Conservation (phyloP, 805 yeast species). For the Allodekkera sacchari region DNA sequence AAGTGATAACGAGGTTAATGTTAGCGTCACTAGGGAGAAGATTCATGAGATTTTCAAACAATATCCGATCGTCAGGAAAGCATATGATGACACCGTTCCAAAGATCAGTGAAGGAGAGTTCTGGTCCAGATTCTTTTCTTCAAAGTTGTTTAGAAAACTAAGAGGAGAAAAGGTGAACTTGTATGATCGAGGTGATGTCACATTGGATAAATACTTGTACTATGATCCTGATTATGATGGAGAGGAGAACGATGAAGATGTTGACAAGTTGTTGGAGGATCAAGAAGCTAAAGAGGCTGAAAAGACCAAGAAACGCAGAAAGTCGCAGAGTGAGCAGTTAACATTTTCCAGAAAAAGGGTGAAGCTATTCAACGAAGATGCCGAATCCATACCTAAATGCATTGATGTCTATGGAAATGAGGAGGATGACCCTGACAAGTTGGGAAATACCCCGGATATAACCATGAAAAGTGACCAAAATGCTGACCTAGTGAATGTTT, state of each 20-base stretch:
- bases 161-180: constrained; percentile 79
- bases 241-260: constrained; percentile 29
- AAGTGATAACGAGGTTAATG: constrained; percentile 87
- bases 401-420: constrained; percentile 76
- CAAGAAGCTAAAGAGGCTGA: constrained; percentile 32
- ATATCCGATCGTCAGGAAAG: constrained; percentile 84
- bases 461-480: constrained; percentile 70
- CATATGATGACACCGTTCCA: constrained; percentile 88
- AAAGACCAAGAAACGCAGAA: constrained; percentile 9
- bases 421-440: constrained; percentile 66
- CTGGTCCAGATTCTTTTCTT: constrained; percentile 93
- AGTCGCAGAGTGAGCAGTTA: constrained; percentile 10
- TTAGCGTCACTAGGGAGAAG: constrained; percentile 83
- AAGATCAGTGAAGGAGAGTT: constrained; percentile 83
- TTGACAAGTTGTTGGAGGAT: constrained; percentile 19
- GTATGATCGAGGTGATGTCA: constrained; percentile 74
- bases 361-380: constrained; percentile 27
- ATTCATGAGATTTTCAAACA: constrained; percentile 85
- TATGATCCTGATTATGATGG: constrained; percentile 51
- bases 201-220: constrained; percentile 76
- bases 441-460: constrained; percentile 79
- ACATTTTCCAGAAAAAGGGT: constrained; percentile 22
- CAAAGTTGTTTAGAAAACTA: constrained; percentile 76
- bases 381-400: constrained; percentile 52
- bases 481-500: constrained; percentile 62